phyloP scores from a whole-genome alignment of 352 stramenopile species.

The Saprolegnia diclina region DNA sequence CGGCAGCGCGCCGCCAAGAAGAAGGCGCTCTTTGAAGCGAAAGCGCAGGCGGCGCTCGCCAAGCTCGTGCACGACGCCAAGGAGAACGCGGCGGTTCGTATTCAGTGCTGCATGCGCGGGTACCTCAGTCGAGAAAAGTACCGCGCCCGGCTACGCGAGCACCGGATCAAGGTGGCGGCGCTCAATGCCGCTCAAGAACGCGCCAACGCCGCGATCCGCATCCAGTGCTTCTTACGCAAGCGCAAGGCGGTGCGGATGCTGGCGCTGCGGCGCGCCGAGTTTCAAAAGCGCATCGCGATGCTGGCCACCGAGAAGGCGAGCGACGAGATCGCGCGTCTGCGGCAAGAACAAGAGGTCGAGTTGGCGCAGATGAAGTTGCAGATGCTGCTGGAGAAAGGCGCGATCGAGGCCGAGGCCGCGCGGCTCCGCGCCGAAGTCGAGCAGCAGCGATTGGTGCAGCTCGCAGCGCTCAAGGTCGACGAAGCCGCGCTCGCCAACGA shows the following conservation, averaged over 20 bases:
- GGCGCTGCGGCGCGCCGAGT: slow-evolving; percentile 45
- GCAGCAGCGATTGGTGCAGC: slow-evolving; percentile 42
- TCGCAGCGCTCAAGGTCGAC: slow-evolving; percentile 40
- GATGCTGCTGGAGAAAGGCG: slow-evolving; percentile 47
- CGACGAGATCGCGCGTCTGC: slow-evolving; percentile 71
- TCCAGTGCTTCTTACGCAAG: slow-evolving; percentile 58
- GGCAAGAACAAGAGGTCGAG: slow-evolving; percentile 66
- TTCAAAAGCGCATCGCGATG: slow-evolving; percentile 71
- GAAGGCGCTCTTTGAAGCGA: slow-evolving; percentile 37
- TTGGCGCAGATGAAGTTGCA: slow-evolving; percentile 58
- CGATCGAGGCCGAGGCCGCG: slow-evolving; percentile 42
- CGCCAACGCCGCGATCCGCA: slow-evolving; percentile 52
- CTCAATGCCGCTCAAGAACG: slow-evolving; percentile 34
- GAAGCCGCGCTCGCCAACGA: slow-evolving; percentile 27
- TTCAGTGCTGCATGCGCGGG: slow-evolving; percentile 58
- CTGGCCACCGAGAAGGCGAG: slow-evolving; percentile 76
- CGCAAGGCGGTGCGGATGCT: slow-evolving; percentile 39
- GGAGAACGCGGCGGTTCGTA: slow-evolving; percentile 48
- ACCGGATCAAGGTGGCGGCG: slow-evolving; percentile 26
- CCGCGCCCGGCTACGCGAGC: slow-evolving; percentile 23
- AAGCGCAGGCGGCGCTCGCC: slow-evolving; percentile 48
- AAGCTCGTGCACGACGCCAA: slow-evolving; percentile 57
- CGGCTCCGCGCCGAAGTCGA: slow-evolving; percentile 44
- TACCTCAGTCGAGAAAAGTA: slow-evolving; percentile 48
- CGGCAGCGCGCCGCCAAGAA: slow-evolving; percentile 35